phyloP scores from a whole-genome alignment of 192 early-diverging fungal genomes.

The Gaertneriomyces sp. region DNA sequence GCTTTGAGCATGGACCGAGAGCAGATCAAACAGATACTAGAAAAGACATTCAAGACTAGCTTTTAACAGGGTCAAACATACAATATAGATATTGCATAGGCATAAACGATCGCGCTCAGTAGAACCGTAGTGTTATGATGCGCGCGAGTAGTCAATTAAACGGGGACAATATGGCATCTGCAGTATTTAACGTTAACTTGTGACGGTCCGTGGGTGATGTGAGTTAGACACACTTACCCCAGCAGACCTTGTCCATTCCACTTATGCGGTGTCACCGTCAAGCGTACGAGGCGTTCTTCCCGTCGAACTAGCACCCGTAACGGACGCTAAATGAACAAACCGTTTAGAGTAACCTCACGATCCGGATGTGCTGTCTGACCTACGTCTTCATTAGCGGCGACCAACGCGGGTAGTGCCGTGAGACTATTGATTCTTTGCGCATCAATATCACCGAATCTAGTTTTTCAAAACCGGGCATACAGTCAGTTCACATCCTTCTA shows the following conservation, averaged over 20 bases:
- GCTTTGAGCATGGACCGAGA: constrained; percentile 34
- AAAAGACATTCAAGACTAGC: constrained; percentile 31
- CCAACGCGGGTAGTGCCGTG: constrained; percentile 6
- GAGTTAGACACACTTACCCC: constrained; percentile 29
- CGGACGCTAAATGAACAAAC: constrained; percentile 13
- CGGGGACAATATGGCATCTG: background rate
- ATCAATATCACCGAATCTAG: constrained; percentile 21
- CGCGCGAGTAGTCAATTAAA: background rate
- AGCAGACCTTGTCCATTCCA: constrained; percentile 48
- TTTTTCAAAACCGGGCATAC: background rate
- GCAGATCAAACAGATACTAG: constrained; percentile 20
- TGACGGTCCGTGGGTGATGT: background rate
- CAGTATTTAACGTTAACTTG: background rate
- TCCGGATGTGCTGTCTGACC: background rate
- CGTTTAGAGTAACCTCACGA: background rate
- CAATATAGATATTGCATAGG: background rate
- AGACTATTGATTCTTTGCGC: constrained; percentile 11
- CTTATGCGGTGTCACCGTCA: constrained; percentile 33
- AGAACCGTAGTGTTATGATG: background rate
- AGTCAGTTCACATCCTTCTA: background rate
- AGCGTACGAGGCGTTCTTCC: background rate
- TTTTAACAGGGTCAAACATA: constrained; percentile 9
- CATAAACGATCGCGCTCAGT: background rate
- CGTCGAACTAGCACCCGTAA: constrained; percentile 31
- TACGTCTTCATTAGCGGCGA: constrained; percentile 29